Evolutionary conservation across 2,329 filamentous ascomycete species (phyloP).

Genomic region (Clarireedia hainanense): DNA sequence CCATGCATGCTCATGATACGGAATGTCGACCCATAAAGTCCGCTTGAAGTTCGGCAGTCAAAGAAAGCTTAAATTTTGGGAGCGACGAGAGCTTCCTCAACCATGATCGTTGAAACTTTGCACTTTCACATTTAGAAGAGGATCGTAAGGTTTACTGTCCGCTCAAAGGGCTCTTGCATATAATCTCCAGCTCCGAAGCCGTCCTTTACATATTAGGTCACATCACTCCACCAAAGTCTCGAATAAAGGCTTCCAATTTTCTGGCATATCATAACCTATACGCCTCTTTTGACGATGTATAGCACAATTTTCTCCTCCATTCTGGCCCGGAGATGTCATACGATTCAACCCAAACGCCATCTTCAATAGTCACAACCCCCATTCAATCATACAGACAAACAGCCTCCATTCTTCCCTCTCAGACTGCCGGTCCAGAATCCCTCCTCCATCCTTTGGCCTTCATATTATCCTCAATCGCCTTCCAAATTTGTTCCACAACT

Average conservation of each 20-base stretch:
- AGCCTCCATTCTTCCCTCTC: not conserved
- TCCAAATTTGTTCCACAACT: conserved; percentile 90
- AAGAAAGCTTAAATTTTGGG: too few species aligned
- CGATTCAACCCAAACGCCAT: conserved; percentile 1
- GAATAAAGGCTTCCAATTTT: not conserved
- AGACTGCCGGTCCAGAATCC: conserved; percentile 50
- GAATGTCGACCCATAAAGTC: not conserved
- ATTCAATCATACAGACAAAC: not conserved
- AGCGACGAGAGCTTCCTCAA: too few species aligned
- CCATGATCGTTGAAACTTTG: too few species aligned
- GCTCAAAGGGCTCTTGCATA: too few species aligned
- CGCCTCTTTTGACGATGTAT: not conserved
- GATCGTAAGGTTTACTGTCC: too few species aligned
- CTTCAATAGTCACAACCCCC: not conserved
- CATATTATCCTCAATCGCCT: conserved; percentile 82
- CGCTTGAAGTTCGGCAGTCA: too few species aligned
- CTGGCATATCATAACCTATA: not conserved
- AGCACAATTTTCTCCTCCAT: conserved; percentile 1
- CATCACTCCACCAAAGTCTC: not conserved
- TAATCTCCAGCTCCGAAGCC: too few species aligned
- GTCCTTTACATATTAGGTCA: too few species aligned
- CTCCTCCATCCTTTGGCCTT: conserved; percentile 72
- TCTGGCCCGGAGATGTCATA: not conserved
- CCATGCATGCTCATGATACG: not conserved
- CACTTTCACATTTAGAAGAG: too few species aligned